A percentile compares a stretch with the other conserved stretches of the same genome.
These are phyloP conservation scores for Cyclocybe aegerita DNA, from an alignment of 768 basidiomycete genomes.

Conservation along the genomic window DNA sequence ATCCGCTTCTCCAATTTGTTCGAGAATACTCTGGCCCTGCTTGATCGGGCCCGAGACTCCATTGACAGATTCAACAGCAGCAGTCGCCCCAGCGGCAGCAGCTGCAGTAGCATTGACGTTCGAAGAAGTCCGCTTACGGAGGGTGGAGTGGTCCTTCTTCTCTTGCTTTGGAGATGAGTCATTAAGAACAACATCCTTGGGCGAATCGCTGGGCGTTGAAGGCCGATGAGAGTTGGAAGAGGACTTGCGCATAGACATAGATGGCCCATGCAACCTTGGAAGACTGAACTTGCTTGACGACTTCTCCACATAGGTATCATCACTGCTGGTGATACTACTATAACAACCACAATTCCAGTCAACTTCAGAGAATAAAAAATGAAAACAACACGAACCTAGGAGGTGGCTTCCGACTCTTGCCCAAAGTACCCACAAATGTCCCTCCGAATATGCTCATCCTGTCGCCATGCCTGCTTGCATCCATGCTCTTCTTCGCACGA, in stretches of 20 bases:
- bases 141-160: conserved; percentile 23
- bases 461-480: conserved; percentile 47
- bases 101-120: conserved; percentile 10
- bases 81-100: conserved; percentile 5
- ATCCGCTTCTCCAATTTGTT: conserved; percentile 91
- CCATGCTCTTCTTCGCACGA: conserved; percentile 50
- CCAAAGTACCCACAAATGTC: conserved; percentile 56
- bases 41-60: conserved; percentile 37
- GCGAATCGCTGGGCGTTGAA: conserved; percentile 28
- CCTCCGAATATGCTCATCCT: conserved; percentile 84
- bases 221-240: conserved; percentile 43
- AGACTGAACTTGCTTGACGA: conserved; percentile 44
- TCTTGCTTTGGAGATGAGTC: conserved; percentile 15
- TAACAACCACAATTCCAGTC: conserved; percentile 2
- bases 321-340: conserved; percentile 22
- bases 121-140: conserved; percentile 54
- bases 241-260: conserved; percentile 37
- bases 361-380: neutral
- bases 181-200: conserved; percentile 7
- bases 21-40: conserved; percentile 72
- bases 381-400: conserved; percentile 53
- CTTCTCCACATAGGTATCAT: conserved; percentile 41
- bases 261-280: conserved; percentile 43
- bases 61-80: conserved; percentile 12
- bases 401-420: conserved; percentile 77